phyloP scores from a whole-genome alignment of 2,329 filamentous ascomycete species.

The Colletotrichum sp. region DNA sequence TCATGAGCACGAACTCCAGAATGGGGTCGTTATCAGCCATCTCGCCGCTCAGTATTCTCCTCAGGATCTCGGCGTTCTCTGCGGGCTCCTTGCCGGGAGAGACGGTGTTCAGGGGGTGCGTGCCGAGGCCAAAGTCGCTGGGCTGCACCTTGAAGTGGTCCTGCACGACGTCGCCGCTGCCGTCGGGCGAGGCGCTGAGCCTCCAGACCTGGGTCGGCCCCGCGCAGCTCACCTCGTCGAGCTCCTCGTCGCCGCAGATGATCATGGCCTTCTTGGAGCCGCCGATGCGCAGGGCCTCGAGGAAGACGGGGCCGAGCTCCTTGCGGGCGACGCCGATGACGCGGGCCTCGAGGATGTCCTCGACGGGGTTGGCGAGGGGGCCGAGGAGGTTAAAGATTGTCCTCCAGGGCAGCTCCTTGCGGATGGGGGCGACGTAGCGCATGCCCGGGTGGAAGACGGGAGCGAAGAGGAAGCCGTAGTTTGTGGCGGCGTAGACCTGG shows the following conservation, averaged over 20 bases:
- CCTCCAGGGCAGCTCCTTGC: slow-evolving; percentile 87
- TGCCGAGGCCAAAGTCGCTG: slow-evolving; percentile 82
- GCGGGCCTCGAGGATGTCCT: slow-evolving; percentile 83
- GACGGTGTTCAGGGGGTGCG: slow-evolving; percentile 78
- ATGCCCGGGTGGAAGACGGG: slow-evolving; percentile 97
- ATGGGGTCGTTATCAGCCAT: slow-evolving; percentile 81
- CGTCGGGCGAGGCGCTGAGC: slow-evolving; percentile 49
- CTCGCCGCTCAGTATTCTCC: slow-evolving; percentile 76
- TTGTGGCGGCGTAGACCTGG: slow-evolving; percentile 77
- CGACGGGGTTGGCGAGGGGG: slow-evolving; percentile 88
- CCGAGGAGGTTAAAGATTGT: slow-evolving; percentile 98
- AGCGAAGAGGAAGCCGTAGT: slow-evolving; percentile 95
- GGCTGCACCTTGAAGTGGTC: slow-evolving; percentile 82
- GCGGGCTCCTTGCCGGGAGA: slow-evolving; percentile 84
- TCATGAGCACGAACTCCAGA: slow-evolving; percentile 92
- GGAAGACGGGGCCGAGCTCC: slow-evolving; percentile 87
- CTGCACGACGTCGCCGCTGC: slow-evolving; percentile 54
- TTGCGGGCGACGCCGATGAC: slow-evolving; percentile 91
- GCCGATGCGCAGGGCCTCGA: slow-evolving; percentile 78
- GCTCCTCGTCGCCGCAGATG: slow-evolving; percentile 91
- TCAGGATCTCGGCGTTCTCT: slow-evolving; percentile 87
- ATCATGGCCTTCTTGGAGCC: slow-evolving; percentile 86
- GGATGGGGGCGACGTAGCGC: slow-evolving; percentile 84
- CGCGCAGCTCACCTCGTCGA: slow-evolving; percentile 94
- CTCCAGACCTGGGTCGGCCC: slow-evolving; percentile 90